Evolutionary conservation across 1,284 basidiomycete genomes (phyloP), one percentile per base, ranked within the genome.

Genomic region (Sanghuangporus weigelae): DNA sequence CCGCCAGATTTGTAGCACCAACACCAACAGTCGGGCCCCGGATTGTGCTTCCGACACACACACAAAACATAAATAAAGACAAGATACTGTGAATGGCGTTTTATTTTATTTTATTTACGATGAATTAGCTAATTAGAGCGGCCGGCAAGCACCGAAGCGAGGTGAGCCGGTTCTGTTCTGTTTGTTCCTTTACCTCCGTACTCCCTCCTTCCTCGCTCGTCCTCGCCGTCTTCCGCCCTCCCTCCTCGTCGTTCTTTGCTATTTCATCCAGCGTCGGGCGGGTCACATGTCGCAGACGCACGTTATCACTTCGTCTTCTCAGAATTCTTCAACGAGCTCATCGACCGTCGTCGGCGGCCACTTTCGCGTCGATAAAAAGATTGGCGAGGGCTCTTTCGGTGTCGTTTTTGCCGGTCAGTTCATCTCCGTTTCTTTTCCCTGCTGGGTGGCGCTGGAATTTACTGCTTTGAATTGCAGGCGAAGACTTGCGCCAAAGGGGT

Each of bases 351-450:
- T 91, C 67, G 90, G 89, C 55, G 85, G 80, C 69, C 84, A 90
- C 73, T 92, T 85, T 73, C 83, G 86, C 67, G 89, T 93, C 62
- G 90, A 90, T 63, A 92, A 91, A 84, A 93, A 92, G 82, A 92
- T 93, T 72, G 90, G 90, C 64, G 91, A 93, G 76, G 91, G 91
- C 66, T 89, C 88, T 16, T 93, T 93, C 73, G 90, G 90, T 73
- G 89, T 92, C 64, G 88, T 92, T 19, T 92, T 90, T 69, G 89
- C 91, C 78, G 90, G 89, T 88, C 55, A 50, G 78, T 63, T 57
- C 10, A 44, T 62, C 23, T 57, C 57, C 49, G 58, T 57, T 19
- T 12, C 50, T 36, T 54, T 26, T 11, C 14, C 23, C 14, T 49
- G 48, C 19, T 21, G 16, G 21, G 4, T 26, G 26, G 2, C 31